These are phyloP conservation scores for Petunia hybrid DNA, from an alignment of 305 asterid genomes.

Conservation along the genomic window DNA sequence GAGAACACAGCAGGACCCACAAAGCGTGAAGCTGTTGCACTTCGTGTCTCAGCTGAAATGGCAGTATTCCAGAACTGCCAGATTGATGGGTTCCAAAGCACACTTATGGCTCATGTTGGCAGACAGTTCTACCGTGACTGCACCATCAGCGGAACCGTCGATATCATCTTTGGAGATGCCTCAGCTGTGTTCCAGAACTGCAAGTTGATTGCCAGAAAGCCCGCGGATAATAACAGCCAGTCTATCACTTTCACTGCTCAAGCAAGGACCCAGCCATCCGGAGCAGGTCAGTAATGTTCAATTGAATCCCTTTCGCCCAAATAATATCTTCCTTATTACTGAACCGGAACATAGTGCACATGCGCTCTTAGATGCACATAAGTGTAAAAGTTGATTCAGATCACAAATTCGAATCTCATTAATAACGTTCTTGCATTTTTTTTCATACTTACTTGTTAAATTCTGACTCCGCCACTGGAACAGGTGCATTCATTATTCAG, in stretches of 20 bases:
- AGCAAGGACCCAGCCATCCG: conserved; percentile 35
- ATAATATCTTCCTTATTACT: too few relatives aligned
- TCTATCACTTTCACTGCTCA: conserved; percentile 57
- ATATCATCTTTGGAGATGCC: conserved; percentile 60
- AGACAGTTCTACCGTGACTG: conserved; percentile 62
- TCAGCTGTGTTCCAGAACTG: conserved; percentile 53
- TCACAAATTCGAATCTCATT: neutral
- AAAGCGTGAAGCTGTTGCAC: conserved; percentile 56
- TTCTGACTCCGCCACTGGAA: neutral
- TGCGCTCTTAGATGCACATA: neutral
- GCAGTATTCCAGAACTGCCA: conserved; percentile 50
- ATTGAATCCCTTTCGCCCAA: neutral
- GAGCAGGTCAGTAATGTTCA: conserved; percentile 31
- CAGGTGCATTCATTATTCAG: conserved; percentile 44
- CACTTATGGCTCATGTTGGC: conserved; percentile 50
- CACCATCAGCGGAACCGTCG: conserved; percentile 60
- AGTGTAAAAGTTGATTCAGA: neutral
- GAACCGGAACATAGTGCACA: neutral
- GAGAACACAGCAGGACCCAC: conserved; percentile 56
- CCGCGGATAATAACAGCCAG: conserved; percentile 41
- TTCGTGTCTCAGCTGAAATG: conserved; percentile 51
- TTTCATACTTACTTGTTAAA: neutral
- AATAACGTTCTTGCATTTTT: neutral
- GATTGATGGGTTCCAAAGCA: conserved; percentile 59
- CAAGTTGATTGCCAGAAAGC: conserved; percentile 44